Evolutionary conservation across 345 rosid genomes (phyloP), one percentile per base, ranked within the genome.

Genomic region (Sisymbrium altissimum): DNA sequence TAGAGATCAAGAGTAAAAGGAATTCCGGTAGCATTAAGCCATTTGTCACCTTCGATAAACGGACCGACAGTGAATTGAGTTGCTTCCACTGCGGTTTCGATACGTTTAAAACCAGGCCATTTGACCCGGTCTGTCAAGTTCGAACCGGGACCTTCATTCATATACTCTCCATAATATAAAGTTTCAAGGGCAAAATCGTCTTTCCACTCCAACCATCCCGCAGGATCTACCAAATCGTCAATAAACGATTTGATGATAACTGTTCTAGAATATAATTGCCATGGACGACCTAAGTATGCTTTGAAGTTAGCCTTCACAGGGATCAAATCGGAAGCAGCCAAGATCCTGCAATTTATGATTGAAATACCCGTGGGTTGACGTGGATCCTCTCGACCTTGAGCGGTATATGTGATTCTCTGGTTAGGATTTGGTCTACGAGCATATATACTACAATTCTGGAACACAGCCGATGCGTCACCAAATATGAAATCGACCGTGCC

Each of bases 371-470:
- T 93, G 70, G 86, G 75, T 23, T 93, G 88, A 50, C 55, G 61
- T 80, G 30, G 87, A 72, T 93, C 91, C 41, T 85, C 92, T 81
- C n/a, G 89, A 86, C 92, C 89, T n/a, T 93, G 98, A 3, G 98
- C 98, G 0, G 96, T 93, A 80, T 83, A 82, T 19, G 80, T 21
- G 78, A 88, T 88, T 18, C 70, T 82, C 57, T 90, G 96, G 41
- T 80, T 56, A 3, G 58, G 70, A 29, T 80, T 76, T 1, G 96
- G 98, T 56, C 81, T 84, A 13, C 93, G 91, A 9, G 95, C 96
- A 10, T 88, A 90, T 4, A 90, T 58, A 68, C 71, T 87, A 84
- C 95, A 87, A 19, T 76, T 79, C 14, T 93, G 96, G 75, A 93
- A 76, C 8, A 90, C 90, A 6, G 58, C 96, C 0, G 90, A 91